A percentile compares a stretch with the other conserved stretches of the same genome.
These are phyloP conservation scores for Pyrenophora teres DNA, from an alignment of 2,329 filamentous ascomycete genomes.

Conservation along the genomic window DNA sequence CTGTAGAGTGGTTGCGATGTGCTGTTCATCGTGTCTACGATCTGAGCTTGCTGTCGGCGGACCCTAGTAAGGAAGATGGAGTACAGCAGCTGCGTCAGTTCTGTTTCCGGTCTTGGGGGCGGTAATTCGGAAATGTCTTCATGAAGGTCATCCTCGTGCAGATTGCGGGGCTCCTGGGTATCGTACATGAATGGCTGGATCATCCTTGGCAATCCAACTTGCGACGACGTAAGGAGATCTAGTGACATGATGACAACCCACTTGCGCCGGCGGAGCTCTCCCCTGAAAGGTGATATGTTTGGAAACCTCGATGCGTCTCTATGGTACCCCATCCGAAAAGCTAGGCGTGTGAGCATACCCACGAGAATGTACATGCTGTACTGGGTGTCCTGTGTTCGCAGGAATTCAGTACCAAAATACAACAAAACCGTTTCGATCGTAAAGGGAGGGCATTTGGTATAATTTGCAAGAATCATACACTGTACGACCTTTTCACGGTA, in stretches of 20 bases:
- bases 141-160: constrained; percentile 49
- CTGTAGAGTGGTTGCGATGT: constrained; percentile 34
- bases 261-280: constrained; percentile 64
- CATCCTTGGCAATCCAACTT: constrained; percentile 48
- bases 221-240: constrained; percentile 47
- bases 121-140: constrained; percentile 43
- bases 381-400: constrained; percentile 37
- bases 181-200: constrained; percentile 48
- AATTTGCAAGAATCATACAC: constrained; percentile 41
- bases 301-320: constrained; percentile 47
- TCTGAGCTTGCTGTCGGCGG: constrained; percentile 29
- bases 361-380: constrained; percentile 37
- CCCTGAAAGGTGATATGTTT: constrained; percentile 58
- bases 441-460: constrained; percentile 42
- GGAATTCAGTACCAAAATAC: constrained; percentile 38
- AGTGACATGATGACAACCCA: constrained; percentile 59
- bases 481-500: constrained; percentile 42
- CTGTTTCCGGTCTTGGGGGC: constrained; percentile 32
- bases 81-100: constrained; percentile 35
- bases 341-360: constrained; percentile 39
- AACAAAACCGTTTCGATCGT: constrained; percentile 38
- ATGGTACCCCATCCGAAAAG: constrained; percentile 51
- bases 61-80: constrained; percentile 32
- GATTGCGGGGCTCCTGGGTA: constrained; percentile 47
- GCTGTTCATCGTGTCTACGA: constrained; percentile 37